Percentiles rank a stretch among this genome's conserved stretches.
Evolutionary conservation across 2,329 filamentous ascomycete species (phyloP).

Genomic region (Allantophomopsis cytisporea): DNA sequence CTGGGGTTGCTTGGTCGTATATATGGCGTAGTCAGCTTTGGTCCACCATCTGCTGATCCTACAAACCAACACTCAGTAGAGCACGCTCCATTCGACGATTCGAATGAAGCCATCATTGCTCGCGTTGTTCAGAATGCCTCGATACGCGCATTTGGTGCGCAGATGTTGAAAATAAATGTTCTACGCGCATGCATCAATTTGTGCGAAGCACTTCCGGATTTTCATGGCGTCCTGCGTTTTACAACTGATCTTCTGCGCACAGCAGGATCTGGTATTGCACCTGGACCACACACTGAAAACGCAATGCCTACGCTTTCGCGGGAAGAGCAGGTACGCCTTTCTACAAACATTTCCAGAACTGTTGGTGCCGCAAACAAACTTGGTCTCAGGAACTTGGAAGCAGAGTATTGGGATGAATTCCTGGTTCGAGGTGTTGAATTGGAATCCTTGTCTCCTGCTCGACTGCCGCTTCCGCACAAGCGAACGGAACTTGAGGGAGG

Average conservation of each 20-base stretch:
- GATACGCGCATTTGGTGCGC: conserved; percentile 59
- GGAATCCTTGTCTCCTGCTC: conserved; percentile 43
- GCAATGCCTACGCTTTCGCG: conserved; percentile 55
- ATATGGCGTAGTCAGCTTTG: conserved; percentile 47
- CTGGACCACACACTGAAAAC: conserved; percentile 54
- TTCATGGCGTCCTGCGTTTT: conserved; percentile 76
- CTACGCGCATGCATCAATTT: conserved; percentile 84
- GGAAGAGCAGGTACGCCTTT: conserved; percentile 78
- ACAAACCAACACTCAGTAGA: conserved; percentile 4
- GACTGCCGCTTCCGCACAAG: conserved; percentile 52
- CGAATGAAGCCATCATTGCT: conserved; percentile 35
- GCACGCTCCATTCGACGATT: conserved; percentile 23
- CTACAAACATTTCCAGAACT: conserved; percentile 76
- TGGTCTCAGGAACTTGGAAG: conserved; percentile 54
- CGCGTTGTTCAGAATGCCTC: conserved; percentile 47
- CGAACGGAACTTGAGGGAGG: conserved; percentile 32
- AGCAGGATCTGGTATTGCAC: conserved; percentile 67
- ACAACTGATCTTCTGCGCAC: conserved; percentile 74
- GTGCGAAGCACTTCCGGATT: conserved; percentile 86
- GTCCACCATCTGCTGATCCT: conserved; percentile 13
- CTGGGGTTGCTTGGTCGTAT: conserved; percentile 45
- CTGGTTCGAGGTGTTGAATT: conserved; percentile 67
- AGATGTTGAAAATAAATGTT: conserved; percentile 72
- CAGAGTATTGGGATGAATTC: conserved; percentile 96
- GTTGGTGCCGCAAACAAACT: conserved; percentile 64